Evolutionary conservation across 2,329 filamentous ascomycete species (phyloP).

Genomic region (Helicocarpus griseus): DNA sequence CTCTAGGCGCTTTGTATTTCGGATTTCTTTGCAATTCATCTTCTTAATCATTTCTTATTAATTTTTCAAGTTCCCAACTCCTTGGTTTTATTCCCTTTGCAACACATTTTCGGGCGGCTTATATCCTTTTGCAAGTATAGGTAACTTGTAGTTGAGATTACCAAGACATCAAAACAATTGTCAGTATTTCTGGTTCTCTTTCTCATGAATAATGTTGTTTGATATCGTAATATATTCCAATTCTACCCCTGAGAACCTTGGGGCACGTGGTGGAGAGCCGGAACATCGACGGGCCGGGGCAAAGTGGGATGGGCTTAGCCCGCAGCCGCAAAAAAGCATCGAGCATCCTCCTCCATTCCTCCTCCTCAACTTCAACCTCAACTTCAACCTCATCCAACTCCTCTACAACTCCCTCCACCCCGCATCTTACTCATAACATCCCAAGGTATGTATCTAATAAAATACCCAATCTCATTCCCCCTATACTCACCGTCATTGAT

Average conservation of each 20-base stretch:
- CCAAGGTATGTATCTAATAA: slow-evolving; percentile 5
- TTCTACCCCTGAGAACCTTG: background rate
- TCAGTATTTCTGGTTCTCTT: too few relatives aligned
- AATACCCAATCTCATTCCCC: slow-evolving; percentile 5
- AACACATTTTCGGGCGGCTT: background rate
- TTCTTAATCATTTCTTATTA: too few relatives aligned
- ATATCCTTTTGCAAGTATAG: background rate
- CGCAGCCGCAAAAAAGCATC: background rate
- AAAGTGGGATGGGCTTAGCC: background rate
- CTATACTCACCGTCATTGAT: background rate
- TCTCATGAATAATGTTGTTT: too few relatives aligned
- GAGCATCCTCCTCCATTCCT: too few relatives aligned
- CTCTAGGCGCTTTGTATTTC: background rate
- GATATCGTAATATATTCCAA: too few relatives aligned
- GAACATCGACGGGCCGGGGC: slow-evolving; percentile 1
- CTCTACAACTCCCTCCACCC: background rate
- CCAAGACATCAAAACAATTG: too few relatives aligned
- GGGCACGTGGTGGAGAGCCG: background rate
- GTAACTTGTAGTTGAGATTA: too few relatives aligned
- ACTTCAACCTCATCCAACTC: background rate
- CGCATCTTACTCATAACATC: background rate
- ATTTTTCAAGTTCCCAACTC: too few relatives aligned
- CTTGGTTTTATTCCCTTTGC: too few relatives aligned
- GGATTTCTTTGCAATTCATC: background rate
- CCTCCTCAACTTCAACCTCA: slow-evolving; percentile 7